phyloP scores from a whole-genome alignment of 1,284 basidiomycete species.

The Cutaneotrichosporon cyanovorans region DNA sequence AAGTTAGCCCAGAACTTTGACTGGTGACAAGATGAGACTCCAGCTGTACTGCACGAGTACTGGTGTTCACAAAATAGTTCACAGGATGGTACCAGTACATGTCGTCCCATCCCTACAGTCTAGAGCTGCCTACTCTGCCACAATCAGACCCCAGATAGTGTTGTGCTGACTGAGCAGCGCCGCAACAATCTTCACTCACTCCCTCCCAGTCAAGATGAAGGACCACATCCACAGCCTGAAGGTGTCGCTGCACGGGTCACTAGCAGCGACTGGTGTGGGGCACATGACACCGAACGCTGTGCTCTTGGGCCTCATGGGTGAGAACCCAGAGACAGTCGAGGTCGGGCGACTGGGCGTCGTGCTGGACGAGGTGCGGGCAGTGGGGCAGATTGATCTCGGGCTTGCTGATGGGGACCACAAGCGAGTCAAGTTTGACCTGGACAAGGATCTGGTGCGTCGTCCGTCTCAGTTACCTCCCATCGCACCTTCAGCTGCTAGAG shows the following conservation, averaged over 20 bases:
- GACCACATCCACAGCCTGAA: constrained; percentile 67
- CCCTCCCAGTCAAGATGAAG: constrained; percentile 17
- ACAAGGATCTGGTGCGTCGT: constrained; percentile 75
- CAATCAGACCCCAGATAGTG: too few species aligned
- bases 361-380: constrained; percentile 24
- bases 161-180: too few species aligned
- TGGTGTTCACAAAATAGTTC: too few species aligned
- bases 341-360: constrained; percentile 30
- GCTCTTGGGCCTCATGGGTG: constrained; percentile 79
- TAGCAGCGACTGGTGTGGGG: constrained; percentile 58
- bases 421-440: constrained; percentile 72
- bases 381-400: constrained; percentile 40
- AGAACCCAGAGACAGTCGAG: constrained; percentile 39
- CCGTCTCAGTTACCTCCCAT: too few species aligned
- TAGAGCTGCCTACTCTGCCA: too few species aligned
- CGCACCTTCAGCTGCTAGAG: too few species aligned
- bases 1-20: too few species aligned
- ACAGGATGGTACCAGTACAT: too few species aligned
- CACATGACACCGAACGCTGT: constrained; percentile 93
- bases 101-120: too few species aligned
- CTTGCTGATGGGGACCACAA: constrained; percentile 65
- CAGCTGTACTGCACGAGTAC: too few species aligned
- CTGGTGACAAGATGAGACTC: too few species aligned
- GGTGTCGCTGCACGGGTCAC: constrained; percentile 61
- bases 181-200: constrained; percentile 17